These are phyloP conservation scores for Wickerhamiella sergipiensis DNA, from an alignment of 805 yeast species.

Conservation along the genomic window DNA sequence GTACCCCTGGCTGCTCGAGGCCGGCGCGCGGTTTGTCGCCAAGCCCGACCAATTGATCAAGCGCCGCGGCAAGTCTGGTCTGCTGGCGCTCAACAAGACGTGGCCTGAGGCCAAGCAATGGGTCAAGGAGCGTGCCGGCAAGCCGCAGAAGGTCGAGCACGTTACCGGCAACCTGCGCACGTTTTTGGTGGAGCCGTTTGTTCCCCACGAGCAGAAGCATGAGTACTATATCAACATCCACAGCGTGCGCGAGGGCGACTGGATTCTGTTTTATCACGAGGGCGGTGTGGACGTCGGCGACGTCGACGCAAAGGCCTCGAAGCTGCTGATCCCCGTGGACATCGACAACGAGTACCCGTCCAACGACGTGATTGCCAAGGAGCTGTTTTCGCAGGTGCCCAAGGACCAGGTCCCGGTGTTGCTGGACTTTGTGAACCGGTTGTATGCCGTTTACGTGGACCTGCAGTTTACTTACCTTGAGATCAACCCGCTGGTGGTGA, in stretches of 20 bases:
- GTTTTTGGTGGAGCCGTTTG: constrained; percentile 35
- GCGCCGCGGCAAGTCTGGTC: constrained; percentile 34
- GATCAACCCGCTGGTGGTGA: constrained; percentile 34
- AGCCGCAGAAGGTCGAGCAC: constrained; percentile 28
- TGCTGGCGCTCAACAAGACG: constrained; percentile 30
- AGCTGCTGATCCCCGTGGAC: constrained; percentile 32
- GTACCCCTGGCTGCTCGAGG: constrained; percentile 29
- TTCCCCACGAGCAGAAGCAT: constrained; percentile 32
- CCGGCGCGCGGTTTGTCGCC: constrained; percentile 30
- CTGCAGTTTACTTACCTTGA: constrained; percentile 34
- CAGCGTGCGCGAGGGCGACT: constrained; percentile 35
- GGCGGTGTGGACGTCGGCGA: constrained; percentile 38
- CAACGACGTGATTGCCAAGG: constrained; percentile 23
- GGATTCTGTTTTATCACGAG: constrained; percentile 35
- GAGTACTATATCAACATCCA: constrained; percentile 36
- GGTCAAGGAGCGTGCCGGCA: constrained; percentile 31
- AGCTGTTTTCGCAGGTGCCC: constrained; percentile 29
- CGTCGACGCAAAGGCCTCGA: constrained; percentile 33
- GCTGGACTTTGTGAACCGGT: constrained; percentile 32
- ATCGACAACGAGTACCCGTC: constrained; percentile 29
- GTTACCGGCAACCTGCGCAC: constrained; percentile 28
- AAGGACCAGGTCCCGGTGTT: constrained; percentile 28
- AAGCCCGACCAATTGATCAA: constrained; percentile 35
- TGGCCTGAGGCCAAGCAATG: constrained; percentile 33
- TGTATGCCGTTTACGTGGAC: constrained; percentile 35